Evolutionary conservation across 805 yeast genomes (phyloP).

Genomic region (Barnettozyma vustinii): DNA sequence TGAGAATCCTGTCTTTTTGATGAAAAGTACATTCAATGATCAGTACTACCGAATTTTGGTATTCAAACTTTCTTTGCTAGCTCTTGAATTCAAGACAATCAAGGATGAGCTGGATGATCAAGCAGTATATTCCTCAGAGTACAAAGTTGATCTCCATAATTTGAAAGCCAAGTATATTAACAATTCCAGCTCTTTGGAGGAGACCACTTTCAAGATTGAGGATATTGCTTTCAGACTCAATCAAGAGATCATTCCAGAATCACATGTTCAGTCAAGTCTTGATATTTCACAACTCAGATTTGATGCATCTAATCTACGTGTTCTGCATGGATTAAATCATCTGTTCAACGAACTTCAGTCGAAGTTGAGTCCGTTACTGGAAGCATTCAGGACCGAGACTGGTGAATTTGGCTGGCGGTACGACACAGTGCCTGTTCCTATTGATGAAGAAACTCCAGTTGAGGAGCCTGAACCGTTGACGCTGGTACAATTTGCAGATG

Average conservation of each 20-base stretch:
- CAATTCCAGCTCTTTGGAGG: constrained; percentile 10
- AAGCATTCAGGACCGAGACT: neutral
- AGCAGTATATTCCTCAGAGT: constrained; percentile 5
- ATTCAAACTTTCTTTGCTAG: constrained; percentile 22
- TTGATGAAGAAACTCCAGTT: neutral
- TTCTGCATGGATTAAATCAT: constrained; percentile 27
- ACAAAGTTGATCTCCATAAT: constrained; percentile 14
- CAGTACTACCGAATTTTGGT: constrained; percentile 28
- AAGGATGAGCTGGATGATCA: constrained; percentile 21
- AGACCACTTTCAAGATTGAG: constrained; percentile 11
- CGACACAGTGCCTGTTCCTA: neutral
- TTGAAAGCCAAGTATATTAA: constrained; percentile 15
- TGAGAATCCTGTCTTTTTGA: constrained; percentile 34
- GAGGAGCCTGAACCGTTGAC: neutral
- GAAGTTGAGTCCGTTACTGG: constrained; percentile 9
- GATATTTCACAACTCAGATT: constrained; percentile 15
- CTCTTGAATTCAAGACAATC: constrained; percentile 13
- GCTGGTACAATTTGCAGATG: constrained; percentile 13
- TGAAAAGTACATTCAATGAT: constrained; percentile 28
- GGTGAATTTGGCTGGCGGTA: constrained; percentile 3
- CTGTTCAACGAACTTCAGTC: constrained; percentile 17
- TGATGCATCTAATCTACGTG: constrained; percentile 25
- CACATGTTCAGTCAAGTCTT: neutral
- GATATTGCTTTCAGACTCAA: constrained; percentile 13
- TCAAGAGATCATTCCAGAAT: constrained; percentile 14